Percentiles rank a stretch among this genome's conserved stretches.
Evolutionary conservation across 305 asterid species (phyloP).

Genomic region (Plantago coronopus): DNA sequence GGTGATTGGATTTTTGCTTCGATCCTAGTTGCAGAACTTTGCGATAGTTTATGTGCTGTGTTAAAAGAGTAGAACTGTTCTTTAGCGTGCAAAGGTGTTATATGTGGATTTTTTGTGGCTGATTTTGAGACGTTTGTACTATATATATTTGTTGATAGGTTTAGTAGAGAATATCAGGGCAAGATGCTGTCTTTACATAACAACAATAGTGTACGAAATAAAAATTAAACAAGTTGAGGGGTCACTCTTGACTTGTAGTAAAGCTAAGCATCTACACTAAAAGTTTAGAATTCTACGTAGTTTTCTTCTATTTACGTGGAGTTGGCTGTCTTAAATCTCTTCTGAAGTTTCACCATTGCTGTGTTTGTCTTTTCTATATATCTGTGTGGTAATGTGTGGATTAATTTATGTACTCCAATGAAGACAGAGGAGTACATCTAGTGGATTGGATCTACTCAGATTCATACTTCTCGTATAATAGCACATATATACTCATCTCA

Average conservation of each 20-base stretch:
- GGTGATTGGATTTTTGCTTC: conserved; percentile 44
- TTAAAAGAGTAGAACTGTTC: conserved; percentile 5
- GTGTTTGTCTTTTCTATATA: too few relatives aligned
- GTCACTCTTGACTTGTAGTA: background rate
- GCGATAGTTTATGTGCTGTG: conserved; percentile 7
- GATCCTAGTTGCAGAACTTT: conserved; percentile 21
- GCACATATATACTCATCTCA: too few relatives aligned
- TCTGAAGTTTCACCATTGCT: too few relatives aligned
- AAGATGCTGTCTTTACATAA: conserved; percentile 20
- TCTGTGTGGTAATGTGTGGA: too few relatives aligned
- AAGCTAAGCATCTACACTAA: too few relatives aligned
- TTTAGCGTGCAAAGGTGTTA: conserved; percentile 17
- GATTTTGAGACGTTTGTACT: conserved; percentile 21
- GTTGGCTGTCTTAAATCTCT: too few relatives aligned
- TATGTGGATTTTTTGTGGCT: conserved; percentile 24
- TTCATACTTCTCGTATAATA: too few relatives aligned
- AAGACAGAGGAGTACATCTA: too few relatives aligned
- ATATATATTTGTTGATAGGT: conserved; percentile 26
- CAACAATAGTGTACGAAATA: background rate
- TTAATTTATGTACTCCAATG: too few relatives aligned
- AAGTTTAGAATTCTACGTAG: too few relatives aligned
- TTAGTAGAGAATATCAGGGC: conserved; percentile 17
- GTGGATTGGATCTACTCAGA: too few relatives aligned
- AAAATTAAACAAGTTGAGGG: conserved; percentile 19
- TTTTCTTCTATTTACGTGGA: too few relatives aligned